A percentile compares a stretch with the other conserved stretches of the same genome.
Conservation (phyloP, 2,329 filamentous ascomycete species). For the Paraphoma chrysanthemicola region DNA sequence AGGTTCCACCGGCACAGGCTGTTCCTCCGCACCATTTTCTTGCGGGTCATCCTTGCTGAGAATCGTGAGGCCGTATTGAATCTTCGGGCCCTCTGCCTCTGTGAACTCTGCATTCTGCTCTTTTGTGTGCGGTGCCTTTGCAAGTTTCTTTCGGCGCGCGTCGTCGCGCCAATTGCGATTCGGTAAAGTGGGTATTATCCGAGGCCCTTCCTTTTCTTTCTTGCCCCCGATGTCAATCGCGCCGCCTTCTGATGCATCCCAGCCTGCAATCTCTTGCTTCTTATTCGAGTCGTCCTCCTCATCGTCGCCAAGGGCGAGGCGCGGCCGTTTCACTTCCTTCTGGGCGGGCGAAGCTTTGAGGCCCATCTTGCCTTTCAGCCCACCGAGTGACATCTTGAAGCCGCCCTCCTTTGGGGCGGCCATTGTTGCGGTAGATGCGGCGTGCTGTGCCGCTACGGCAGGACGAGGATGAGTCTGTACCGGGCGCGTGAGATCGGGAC, state of each 20-base stretch:
- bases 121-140: conserved; percentile 62
- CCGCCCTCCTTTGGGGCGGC: conserved; percentile 38
- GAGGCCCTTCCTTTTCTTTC: conserved; percentile 51
- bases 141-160: conserved; percentile 60
- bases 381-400: conserved; percentile 46
- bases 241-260: conserved; percentile 59
- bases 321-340: conserved; percentile 33
- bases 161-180: conserved; percentile 71
- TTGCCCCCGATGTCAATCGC: conserved; percentile 50
- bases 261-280: conserved; percentile 59
- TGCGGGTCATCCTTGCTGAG: conserved; percentile 41
- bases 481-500: background rate
- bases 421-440: conserved; percentile 34
- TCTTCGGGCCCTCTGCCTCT: conserved; percentile 48
- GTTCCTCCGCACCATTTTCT: conserved; percentile 9
- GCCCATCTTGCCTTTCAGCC: conserved; percentile 36
- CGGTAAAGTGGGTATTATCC: conserved; percentile 64
- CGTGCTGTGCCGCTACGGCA: background rate
- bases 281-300: conserved; percentile 35
- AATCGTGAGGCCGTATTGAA: conserved; percentile 62
- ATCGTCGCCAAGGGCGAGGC: conserved; percentile 39
- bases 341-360: conserved; percentile 25
- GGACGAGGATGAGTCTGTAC: too few relatives aligned
- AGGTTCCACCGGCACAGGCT: conserved; percentile 16
- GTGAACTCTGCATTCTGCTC: conserved; percentile 42